phyloP scores from a whole-genome alignment of 345 rosid genomes.

The Brassica carinata region DNA sequence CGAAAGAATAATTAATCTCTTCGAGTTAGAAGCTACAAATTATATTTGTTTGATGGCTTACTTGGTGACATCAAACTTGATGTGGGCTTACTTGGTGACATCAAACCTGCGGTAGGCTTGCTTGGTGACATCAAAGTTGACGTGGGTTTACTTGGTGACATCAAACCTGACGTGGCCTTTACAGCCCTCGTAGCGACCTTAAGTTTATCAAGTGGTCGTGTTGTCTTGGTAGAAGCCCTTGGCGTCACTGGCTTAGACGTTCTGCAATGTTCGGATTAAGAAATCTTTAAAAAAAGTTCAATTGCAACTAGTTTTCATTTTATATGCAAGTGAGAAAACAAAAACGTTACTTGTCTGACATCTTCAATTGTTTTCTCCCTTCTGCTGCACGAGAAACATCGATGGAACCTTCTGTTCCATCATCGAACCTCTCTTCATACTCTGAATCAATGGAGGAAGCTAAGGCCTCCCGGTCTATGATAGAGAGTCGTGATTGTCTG shows the following conservation, averaged over 20 bases:
- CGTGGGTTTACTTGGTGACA: conserved; percentile 28
- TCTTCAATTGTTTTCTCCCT: conserved; percentile 35
- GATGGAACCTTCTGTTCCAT: conserved; percentile 24
- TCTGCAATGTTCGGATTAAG: conserved; percentile 20
- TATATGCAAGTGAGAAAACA: not conserved
- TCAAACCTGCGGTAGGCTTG: conserved; percentile 25
- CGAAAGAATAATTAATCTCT: not conserved
- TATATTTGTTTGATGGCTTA: not conserved
- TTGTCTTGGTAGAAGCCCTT: conserved; percentile 24
- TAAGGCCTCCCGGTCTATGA: not conserved
- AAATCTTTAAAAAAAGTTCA: not conserved
- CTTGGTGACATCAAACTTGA: conserved; percentile 36
- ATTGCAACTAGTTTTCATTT: not conserved
- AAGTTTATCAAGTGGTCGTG: conserved; percentile 41
- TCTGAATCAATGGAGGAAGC: conserved; percentile 26
- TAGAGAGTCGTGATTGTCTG: conserved; percentile 17
- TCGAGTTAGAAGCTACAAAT: not conserved
- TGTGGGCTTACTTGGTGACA: conserved; percentile 32
- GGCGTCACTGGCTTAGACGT: conserved; percentile 34
- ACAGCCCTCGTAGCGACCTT: conserved; percentile 26
- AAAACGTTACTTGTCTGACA: conserved; percentile 21
- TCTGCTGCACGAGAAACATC: conserved; percentile 25
- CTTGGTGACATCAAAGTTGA: not conserved
- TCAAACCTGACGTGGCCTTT: conserved; percentile 28
- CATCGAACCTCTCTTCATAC: conserved; percentile 19